Base-by-base conservation (phyloP, 345 rosid genomes). In the Pelargonium nanum region DNA sequence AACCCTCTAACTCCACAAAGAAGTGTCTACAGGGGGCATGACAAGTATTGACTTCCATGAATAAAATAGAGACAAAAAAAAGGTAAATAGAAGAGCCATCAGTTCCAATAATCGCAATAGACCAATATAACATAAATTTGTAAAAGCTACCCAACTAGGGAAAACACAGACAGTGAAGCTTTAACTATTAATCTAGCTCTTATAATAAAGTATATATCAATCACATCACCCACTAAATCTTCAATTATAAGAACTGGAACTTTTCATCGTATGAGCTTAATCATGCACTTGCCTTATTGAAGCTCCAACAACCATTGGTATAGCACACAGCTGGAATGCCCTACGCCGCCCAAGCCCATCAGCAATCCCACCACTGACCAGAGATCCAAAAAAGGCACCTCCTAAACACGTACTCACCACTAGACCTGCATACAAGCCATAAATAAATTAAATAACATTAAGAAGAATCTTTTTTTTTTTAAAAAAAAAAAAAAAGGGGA, bases 331-430 rank as follows among this genome's bases (percentile, higher is more conserved):
- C 80, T 88, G 98, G 74, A 92, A 88, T 59, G 93, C 90, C 79
- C 88, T 74, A 56, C 96, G 89, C 24, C 95, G 95, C 9, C 98
- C 96, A 71, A 88, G 77, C 17, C 95, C 96, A 75, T 92, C 98
- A 6, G 95, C 88, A 24, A 92, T 78, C 87, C 80, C 78, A 55
- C 96, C 98, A 74, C 96, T 88, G 61, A 88, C 74, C 70, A 86
- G 40, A 24, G 91, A 92, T 72, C 98, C 96, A 68, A 85, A 12
- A 59, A 88, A 86, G 69, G 95, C 98, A 45, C 98, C 98, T 17
- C 87, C 98, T 74, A 92, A 79, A 68, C 96, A 92, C 26, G 83
- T 83, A 75, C 98, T 88, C 60, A 92, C 98, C 60, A 86, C 98
- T 44, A 92, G 77, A 66, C 98, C 96, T 91, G 65, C 70, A 83